Conservation (phyloP, 352 stramenopile genomes). For the Hyaloperonospora arabidopsidis region DNA sequence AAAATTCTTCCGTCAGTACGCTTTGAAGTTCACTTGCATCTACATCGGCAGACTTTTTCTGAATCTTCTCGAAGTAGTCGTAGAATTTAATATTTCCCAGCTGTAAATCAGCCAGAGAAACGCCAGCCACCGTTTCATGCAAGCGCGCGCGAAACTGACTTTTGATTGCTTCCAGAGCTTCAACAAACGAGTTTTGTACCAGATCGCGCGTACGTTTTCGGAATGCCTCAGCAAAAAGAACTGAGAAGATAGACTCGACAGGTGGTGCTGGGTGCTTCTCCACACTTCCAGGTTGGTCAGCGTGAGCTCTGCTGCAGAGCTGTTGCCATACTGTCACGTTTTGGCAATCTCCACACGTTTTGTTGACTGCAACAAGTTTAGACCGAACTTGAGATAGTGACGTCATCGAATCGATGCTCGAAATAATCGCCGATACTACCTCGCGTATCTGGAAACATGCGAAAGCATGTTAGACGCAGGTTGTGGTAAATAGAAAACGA, state of each 20-base stretch:
- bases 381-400: slow-evolving; percentile 49
- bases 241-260: slow-evolving; percentile 44
- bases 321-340: slow-evolving; percentile 34
- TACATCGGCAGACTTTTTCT: slow-evolving; percentile 51
- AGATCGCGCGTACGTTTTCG: slow-evolving; percentile 56
- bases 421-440: slow-evolving; percentile 40
- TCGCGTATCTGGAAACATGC: slow-evolving; percentile 32
- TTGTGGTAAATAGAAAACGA: neutral
- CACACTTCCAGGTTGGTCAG: slow-evolving; percentile 1
- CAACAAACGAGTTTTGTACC: slow-evolving; percentile 66
- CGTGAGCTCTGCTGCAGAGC: slow-evolving; percentile 8
- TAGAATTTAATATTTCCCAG: slow-evolving; percentile 62
- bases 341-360: slow-evolving; percentile 27
- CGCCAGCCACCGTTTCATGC: slow-evolving; percentile 17
- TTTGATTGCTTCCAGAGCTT: slow-evolving; percentile 68
- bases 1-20: slow-evolving; percentile 68
- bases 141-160: slow-evolving; percentile 42
- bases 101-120: slow-evolving; percentile 20
- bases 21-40: slow-evolving; percentile 68
- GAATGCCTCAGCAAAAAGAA: slow-evolving; percentile 58
- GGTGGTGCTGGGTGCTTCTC: slow-evolving; percentile 7
- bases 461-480: neutral
- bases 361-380: slow-evolving; percentile 42
- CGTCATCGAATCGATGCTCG: slow-evolving; percentile 47
- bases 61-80: slow-evolving; percentile 66